These are phyloP conservation scores for Mucor ambiguus DNA, from an alignment of 371 early-diverging fungal genomes.

Conservation along the genomic window DNA sequence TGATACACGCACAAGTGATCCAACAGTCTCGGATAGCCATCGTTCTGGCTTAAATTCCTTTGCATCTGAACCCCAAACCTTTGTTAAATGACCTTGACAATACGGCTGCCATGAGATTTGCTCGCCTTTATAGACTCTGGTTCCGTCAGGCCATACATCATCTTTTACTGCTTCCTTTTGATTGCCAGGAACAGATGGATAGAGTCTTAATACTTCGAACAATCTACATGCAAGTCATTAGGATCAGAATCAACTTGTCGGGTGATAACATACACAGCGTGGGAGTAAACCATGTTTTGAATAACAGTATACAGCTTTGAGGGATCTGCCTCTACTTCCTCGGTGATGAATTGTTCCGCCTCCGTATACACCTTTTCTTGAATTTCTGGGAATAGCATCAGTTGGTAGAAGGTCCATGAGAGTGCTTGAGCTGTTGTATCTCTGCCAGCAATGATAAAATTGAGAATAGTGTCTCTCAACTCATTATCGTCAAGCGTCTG, in stretches of 20 bases:
- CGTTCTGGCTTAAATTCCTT: slow-evolving; percentile 59
- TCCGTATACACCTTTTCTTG: slow-evolving; percentile 61
- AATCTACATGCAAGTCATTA: slow-evolving; percentile 23
- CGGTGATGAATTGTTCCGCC: slow-evolving; percentile 40
- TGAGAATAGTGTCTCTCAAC: slow-evolving; percentile 66
- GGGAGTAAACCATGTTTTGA: slow-evolving; percentile 56
- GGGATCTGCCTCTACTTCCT: slow-evolving; percentile 39
- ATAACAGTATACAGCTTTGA: slow-evolving; percentile 45
- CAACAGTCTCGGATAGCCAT: slow-evolving; percentile 39
- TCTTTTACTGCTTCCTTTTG: slow-evolving; percentile 66
- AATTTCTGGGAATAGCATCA: slow-evolving; percentile 52
- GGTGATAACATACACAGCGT: slow-evolving; percentile 47
- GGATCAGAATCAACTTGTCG: no score
- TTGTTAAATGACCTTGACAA: slow-evolving; percentile 56
- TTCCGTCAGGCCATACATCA: slow-evolving; percentile 73
- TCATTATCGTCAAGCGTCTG: slow-evolving; percentile 50
- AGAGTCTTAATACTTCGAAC: slow-evolving; percentile 68
- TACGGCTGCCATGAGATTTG: slow-evolving; percentile 53
- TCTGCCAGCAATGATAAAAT: slow-evolving; percentile 69
- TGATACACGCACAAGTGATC: slow-evolving; percentile 23
- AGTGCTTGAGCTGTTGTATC: slow-evolving; percentile 78
- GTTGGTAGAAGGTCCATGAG: slow-evolving; percentile 66
- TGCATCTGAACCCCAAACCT: slow-evolving; percentile 66
- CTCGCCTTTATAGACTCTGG: slow-evolving; percentile 58
- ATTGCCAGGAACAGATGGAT: slow-evolving; percentile 73